phyloP scores from a whole-genome alignment of 768 basidiomycete species.

The Tylopilus rubrobrunneus region DNA sequence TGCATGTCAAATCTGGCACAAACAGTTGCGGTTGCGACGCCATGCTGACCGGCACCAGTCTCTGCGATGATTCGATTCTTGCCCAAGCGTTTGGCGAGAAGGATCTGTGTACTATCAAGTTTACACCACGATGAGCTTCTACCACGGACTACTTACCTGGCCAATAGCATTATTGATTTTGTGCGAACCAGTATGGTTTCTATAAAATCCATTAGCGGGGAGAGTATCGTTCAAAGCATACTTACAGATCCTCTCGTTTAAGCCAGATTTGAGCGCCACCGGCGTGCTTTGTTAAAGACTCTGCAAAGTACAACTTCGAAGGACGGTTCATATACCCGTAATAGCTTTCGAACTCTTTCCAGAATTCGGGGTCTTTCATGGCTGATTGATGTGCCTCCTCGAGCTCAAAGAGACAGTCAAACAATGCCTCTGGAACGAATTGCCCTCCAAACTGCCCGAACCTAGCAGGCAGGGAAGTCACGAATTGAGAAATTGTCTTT shows the following conservation, averaged over 20 bases:
- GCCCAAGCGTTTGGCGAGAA: constrained; percentile 89
- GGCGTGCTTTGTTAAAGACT: constrained; percentile 82
- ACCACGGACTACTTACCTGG: constrained; percentile 49
- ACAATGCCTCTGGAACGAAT: constrained; percentile 95
- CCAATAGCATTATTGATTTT: constrained; percentile 99
- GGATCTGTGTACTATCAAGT: constrained; percentile 50
- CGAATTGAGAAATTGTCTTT: constrained; percentile 25
- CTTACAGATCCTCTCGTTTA: constrained; percentile 90
- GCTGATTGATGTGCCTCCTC: constrained; percentile 89
- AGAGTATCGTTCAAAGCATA: background rate
- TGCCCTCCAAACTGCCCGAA: constrained; percentile 98
- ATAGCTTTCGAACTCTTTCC: constrained; percentile 84
- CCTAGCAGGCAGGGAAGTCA: constrained; percentile 63
- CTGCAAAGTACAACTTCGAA: constrained; percentile 86
- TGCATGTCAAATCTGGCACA: constrained; percentile 96
- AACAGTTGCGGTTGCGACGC: constrained; percentile 97
- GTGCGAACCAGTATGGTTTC: constrained; percentile 98
- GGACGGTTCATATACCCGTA: constrained; percentile 96
- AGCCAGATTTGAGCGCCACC: constrained; percentile 97
- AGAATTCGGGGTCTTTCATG: constrained; percentile 83
- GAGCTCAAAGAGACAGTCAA: constrained; percentile 87
- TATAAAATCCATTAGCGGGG: constrained; percentile 26
- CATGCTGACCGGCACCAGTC: constrained; percentile 98
- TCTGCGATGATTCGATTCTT: constrained; percentile 98
- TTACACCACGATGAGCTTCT: background rate